These are phyloP conservation scores for Cornus suecica DNA, from an alignment of 148 eudicot species.

Conservation along the genomic window DNA sequence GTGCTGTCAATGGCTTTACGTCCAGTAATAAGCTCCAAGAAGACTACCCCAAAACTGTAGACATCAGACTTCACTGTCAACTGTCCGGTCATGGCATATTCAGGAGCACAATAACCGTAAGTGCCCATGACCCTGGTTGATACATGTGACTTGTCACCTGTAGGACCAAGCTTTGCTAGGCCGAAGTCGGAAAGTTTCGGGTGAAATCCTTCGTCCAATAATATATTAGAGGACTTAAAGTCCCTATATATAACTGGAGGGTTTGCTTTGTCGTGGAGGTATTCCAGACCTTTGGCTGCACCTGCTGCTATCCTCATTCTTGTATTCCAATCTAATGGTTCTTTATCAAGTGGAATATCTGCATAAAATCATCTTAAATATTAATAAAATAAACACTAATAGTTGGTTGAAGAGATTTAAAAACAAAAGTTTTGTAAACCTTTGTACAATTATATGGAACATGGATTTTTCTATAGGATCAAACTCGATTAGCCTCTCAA, in stretches of 20 bases:
- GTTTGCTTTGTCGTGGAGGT: constrained; percentile 84
- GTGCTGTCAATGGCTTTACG: constrained; percentile 76
- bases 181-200: constrained; percentile 93
- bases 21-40: constrained; percentile 85
- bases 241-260: constrained; percentile 90
- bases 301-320: constrained; percentile 91
- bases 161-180: constrained; percentile 87
- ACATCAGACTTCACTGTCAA: constrained; percentile 89
- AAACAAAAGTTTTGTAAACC: no score
- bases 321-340: constrained; percentile 84
- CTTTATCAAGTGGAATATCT: constrained; percentile 78
- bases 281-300: constrained; percentile 86
- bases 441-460: no score
- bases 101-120: constrained; percentile 90
- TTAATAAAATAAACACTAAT: no score
- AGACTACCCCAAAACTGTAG: constrained; percentile 87
- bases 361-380: constrained; percentile 8
- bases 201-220: constrained; percentile 57
- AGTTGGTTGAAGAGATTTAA: no score
- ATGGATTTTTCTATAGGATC: no score
- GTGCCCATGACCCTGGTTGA: constrained; percentile 94
- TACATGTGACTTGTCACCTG: constrained; percentile 91
- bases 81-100: constrained; percentile 94
- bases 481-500: no score
- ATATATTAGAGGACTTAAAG: constrained; percentile 85